Evolutionary conservation across 352 stramenopile species (phyloP).

Genomic region (Blastocystis sp.): DNA sequence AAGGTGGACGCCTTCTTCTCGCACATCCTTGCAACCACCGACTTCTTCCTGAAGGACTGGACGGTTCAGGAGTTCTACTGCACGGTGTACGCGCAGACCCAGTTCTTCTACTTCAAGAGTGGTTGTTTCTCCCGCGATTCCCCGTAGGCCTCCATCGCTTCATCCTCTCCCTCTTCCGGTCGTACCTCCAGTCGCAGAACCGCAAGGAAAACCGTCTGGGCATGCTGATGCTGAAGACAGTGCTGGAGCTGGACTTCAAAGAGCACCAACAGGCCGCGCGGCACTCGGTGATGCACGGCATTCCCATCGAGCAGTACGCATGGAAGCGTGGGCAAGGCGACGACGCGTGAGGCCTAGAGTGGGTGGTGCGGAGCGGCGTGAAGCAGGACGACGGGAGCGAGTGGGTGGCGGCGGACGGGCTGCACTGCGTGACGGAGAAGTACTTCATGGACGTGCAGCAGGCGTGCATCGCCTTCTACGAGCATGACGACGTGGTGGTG

Average conservation of each 20-base stretch:
- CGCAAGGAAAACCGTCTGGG: slow-evolving; percentile 58
- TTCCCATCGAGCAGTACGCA: not conserved
- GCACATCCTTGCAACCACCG: not conserved
- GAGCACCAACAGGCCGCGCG: not conserved
- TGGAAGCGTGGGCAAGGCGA: not conserved
- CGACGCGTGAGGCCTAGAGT: not conserved
- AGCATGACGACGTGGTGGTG: slow-evolving; percentile 29
- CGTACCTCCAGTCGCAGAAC: not conserved
- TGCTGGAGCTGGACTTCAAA: slow-evolving; percentile 39
- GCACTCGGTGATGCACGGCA: no score
- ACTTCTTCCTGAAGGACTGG: slow-evolving; percentile 53
- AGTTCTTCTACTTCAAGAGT: slow-evolving; percentile 63
- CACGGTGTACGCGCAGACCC: slow-evolving; percentile 36
- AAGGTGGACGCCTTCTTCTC: slow-evolving; percentile 33
- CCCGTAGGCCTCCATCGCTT: slow-evolving; percentile 32
- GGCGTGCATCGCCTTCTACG: slow-evolving; percentile 34
- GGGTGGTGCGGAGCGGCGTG: not conserved
- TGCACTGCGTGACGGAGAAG: slow-evolving; percentile 35
- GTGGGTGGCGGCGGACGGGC: not conserved
- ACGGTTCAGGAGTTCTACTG: slow-evolving; percentile 22
- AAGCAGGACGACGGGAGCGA: not conserved
- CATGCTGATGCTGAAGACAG: slow-evolving; percentile 43
- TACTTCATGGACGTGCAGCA: slow-evolving; percentile 59
- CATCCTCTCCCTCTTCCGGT: not conserved
- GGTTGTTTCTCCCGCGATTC: not conserved